phyloP scores from a whole-genome alignment of 805 yeast species.

The Monosporozyma siamensis region DNA sequence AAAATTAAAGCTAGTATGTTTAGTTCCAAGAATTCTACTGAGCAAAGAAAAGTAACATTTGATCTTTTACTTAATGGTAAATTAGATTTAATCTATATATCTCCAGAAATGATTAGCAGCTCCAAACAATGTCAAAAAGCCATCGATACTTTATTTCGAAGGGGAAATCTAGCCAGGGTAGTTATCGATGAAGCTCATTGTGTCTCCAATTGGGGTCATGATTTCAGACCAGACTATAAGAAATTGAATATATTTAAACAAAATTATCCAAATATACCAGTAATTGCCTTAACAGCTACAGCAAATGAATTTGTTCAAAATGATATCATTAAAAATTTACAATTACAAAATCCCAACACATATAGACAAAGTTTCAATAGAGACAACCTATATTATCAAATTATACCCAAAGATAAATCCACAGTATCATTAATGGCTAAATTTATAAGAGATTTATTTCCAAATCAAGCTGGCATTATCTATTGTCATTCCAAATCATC shows the following conservation, averaged over 20 bases:
- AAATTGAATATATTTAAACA: constrained; percentile 63
- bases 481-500: constrained; percentile 86
- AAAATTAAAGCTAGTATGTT: constrained; percentile 81
- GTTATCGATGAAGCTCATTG: constrained; percentile 98
- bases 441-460: constrained; percentile 43
- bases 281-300: constrained; percentile 95
- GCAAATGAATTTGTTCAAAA: constrained; percentile 83
- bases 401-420: constrained; percentile 52
- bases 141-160: constrained; percentile 46
- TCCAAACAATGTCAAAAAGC: constrained; percentile 59
- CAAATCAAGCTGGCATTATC: constrained; percentile 69
- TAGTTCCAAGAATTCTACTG: constrained; percentile 60
- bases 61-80: constrained; percentile 54
- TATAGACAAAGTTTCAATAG: constrained; percentile 90
- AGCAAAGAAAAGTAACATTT: constrained; percentile 55
- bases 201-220: constrained; percentile 98
- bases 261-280: constrained; percentile 70
- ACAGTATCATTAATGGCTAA: constrained; percentile 48
- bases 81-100: constrained; percentile 70
- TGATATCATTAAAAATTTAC: constrained; percentile 76
- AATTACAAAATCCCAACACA: constrained; percentile 50
- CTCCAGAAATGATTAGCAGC: constrained; percentile 89
- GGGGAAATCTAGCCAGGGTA: constrained; percentile 60
- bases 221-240: constrained; percentile 92
- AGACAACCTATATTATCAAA: constrained; percentile 72